Percentiles rank a stretch among this genome's conserved stretches.
These are phyloP conservation scores for Xylariaceae sp. DNA, from an alignment of 2,329 filamentous ascomycete genomes.

Conservation along the genomic window DNA sequence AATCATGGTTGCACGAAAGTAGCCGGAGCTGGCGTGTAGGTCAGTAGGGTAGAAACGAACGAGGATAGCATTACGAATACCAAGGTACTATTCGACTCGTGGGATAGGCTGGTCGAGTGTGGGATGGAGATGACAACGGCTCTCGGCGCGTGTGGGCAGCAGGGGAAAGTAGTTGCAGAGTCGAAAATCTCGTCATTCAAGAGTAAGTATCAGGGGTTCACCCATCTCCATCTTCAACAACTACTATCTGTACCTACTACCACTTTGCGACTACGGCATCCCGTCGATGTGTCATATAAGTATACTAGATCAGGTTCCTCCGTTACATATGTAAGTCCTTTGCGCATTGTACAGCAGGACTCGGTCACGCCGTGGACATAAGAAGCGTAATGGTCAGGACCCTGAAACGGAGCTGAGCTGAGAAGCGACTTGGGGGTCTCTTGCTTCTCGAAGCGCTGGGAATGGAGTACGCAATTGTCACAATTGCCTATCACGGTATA, in stretches of 20 bases:
- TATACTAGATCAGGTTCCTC: too few species aligned
- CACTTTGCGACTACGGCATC: not conserved
- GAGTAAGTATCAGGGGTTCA: too few species aligned
- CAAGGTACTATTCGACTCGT: too few species aligned
- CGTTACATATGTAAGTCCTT: not conserved
- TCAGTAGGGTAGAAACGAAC: too few species aligned
- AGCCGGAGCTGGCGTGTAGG: too few species aligned
- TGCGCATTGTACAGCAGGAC: not conserved
- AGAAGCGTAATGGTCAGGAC: not conserved
- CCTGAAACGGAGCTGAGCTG: slow-evolving; percentile 27
- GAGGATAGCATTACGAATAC: too few species aligned
- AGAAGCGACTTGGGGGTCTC: slow-evolving; percentile 8
- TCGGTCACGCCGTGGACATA: not conserved
- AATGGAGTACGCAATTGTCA: slow-evolving; percentile 14
- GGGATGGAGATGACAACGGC: too few species aligned
- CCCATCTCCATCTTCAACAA: not conserved
- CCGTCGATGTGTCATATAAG: not conserved
- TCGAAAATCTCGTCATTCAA: too few species aligned
- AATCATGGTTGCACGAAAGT: slow-evolving; percentile 28
- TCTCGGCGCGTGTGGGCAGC: too few species aligned
- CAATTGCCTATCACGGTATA: slow-evolving; percentile 23
- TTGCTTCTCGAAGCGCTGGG: slow-evolving; percentile 22
- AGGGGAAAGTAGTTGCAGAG: too few species aligned
- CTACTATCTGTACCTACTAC: not conserved
- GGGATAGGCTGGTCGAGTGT: too few species aligned